These are phyloP conservation scores for Rubroboletus pulcherrimus DNA, from an alignment of 768 basidiomycete species.

Conservation along the genomic window DNA sequence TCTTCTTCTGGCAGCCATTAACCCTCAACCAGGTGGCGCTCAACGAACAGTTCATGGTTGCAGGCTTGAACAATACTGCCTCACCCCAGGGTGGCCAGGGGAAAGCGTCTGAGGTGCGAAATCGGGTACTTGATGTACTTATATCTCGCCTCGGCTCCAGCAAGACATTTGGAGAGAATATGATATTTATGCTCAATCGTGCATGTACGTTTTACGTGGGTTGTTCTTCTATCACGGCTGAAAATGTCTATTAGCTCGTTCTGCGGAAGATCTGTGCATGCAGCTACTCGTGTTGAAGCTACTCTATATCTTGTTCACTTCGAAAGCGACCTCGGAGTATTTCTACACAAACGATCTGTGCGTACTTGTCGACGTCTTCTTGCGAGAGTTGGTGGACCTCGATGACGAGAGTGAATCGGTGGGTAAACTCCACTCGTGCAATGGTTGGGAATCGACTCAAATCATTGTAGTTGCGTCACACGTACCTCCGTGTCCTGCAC, in stretches of 20 bases:
- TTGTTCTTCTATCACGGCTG: constrained; percentile 1
- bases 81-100: constrained; percentile 22
- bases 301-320: constrained; percentile 92
- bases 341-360: constrained; percentile 98
- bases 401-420: constrained; percentile 95
- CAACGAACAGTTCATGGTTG: constrained; percentile 99
- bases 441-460: constrained; percentile 2
- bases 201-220: constrained; percentile 58
- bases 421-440: constrained; percentile 28
- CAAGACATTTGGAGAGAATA: constrained; percentile 95
- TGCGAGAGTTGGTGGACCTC: constrained; percentile 88
- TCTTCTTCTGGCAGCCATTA: constrained; percentile 1
- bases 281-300: constrained; percentile 92
- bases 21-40: constrained; percentile 66
- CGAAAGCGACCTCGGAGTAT: constrained; percentile 87
- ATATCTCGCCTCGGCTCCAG: constrained; percentile 81
- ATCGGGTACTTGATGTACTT: constrained; percentile 79
- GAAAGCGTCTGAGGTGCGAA: constrained; percentile 47
- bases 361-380: constrained; percentile 94
- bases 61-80: constrained; percentile 44
- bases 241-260: constrained; percentile 54
- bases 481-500: constrained; percentile 93
- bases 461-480: constrained; percentile 74
- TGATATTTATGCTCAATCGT: constrained; percentile 98
- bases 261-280: constrained; percentile 90